Base-by-base conservation (phyloP, 768 basidiomycete species). In the Psilocybe tampanensis region DNA sequence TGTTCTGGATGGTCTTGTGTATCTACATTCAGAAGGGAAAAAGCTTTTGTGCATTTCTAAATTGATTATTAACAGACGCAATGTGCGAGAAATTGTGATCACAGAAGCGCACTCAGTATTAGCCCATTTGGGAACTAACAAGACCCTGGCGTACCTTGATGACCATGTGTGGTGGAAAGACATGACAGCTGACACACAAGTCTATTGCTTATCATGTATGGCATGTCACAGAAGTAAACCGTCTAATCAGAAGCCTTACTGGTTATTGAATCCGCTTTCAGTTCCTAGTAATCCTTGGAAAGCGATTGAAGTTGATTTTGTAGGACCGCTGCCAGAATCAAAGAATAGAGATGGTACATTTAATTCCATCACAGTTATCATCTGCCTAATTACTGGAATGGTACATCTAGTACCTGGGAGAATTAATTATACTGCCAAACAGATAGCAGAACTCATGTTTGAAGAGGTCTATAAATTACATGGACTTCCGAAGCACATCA, bases 101-200 rank as follows among this genome's bases (percentile, higher is more conserved):
- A 52, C 56, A 0, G 73, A 77, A 29, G 74, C 73, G 0, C 77
- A 79, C 32, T 74, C 72, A 0, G 1, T 79, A 0, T 51, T 79
- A 4, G 77, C 75, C 0, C 78, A 79, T 47, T 54, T 79, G 0
- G 74, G 77, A 2, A 19, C 60, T 0, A 23, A 13, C 2, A 79
- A 78, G 52, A 79, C 75, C 0, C 13, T 77, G 0, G 24, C 48
- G 0, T 73, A 70, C 22, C 60, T 78, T 0, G 42, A 63, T 1
- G 67, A 74, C n/a, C 54, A 72, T 15, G 70, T 76, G 0, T 78
- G 77, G 75, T 78, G 78, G 78, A 70, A 70, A n/a, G 55, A 65
- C 0, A 72, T 79, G 56, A 64, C 60, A 0, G 1, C 22, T 0
- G 74, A 79, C 26, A 54, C 68, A 0, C 48, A 66, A 12, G 52